Evolutionary conservation across 163 green algal species (phyloP).

Genomic region (Scenedesmus sp.): DNA sequence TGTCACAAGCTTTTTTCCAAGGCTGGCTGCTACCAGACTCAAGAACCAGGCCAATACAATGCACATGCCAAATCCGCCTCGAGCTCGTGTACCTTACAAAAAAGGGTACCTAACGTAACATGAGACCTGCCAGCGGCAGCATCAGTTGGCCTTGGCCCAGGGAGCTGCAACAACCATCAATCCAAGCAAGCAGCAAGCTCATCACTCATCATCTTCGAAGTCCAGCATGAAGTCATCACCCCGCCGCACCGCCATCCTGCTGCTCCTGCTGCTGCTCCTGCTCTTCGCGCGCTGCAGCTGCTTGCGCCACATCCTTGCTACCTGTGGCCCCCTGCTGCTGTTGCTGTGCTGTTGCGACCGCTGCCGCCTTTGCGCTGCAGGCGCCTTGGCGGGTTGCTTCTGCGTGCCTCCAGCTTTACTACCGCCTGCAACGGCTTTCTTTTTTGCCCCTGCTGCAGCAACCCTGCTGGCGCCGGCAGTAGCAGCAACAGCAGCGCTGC

Average conservation of each 20-base stretch:
- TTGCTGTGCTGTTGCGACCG: background rate
- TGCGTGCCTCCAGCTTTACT: background rate
- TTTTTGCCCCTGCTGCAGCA: background rate
- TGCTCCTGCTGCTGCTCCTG: background rate
- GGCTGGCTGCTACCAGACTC: too few species aligned
- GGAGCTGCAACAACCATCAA: background rate
- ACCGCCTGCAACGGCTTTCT: background rate
- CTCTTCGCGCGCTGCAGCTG: background rate
- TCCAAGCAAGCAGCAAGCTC: background rate
- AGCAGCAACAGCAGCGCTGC: background rate
- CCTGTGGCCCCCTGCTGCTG: background rate
- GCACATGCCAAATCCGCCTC: too few species aligned
- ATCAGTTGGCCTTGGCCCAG: too few species aligned
- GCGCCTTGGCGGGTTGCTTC: background rate
- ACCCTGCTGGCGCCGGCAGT: background rate
- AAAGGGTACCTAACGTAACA: too few species aligned
- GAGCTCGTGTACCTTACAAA: too few species aligned
- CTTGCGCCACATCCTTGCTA: background rate
- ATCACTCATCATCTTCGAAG: slow-evolving; percentile 47
- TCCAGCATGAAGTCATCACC: slow-evolving; percentile 45
- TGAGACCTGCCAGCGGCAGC: too few species aligned
- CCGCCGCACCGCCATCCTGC: background rate
- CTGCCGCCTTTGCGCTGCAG: slow-evolving; percentile 4
- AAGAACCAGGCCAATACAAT: too few species aligned
- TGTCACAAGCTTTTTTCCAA: too few species aligned